Base-by-base conservation (phyloP, 257 asterid species). In the Nicotiana knightiana region DNA sequence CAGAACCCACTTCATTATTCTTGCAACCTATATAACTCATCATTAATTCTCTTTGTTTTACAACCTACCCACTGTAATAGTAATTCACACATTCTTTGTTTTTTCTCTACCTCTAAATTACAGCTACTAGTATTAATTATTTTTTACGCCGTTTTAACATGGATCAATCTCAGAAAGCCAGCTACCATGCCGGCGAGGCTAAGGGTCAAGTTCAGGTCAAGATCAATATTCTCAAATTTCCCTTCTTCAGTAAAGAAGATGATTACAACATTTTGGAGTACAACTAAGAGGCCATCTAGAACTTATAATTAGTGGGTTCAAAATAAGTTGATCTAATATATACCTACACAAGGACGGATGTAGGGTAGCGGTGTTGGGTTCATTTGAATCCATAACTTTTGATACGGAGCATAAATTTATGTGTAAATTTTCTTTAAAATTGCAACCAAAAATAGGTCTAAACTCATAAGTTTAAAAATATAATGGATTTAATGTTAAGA, bases 121-220 rank as follows among this genome's bases (percentile, higher is more conserved):
- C 51, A 43, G 51, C 51, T 43, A 9, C 12, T 43, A 43, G 15
- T 26, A 48, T 26, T 48, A 9, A 24, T 48, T 73, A 26, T 26
- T 75, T 46, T 75, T 37, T 13, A 73, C 8, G 16, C 17, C 9
- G 15, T 18, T 58, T 24, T 17, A 79, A 21, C 28, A 79, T 79
- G 83, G 46, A 80, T 63, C 51, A 43, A 43, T 80, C 83, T 63
- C 51, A 63, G 76, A 83, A 83, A 17, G 83, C 85, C n/a, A 77
- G 83, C 67, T 77, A 77, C 62, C 33, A 83, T 26, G 86, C 83
- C 26, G 86, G 86, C 30, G 58, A 83, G 66, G 76, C 80, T 82
- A 83, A 68, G 76, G 86, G 86, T 76, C 86, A 79, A 83, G 61
- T 24, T 46, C 83, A 83, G 83, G 85, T 59, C 8, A 67, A 63